Evolutionary conservation across 306 rosid species (phyloP).

Genomic region (Parietaria judaica): DNA sequence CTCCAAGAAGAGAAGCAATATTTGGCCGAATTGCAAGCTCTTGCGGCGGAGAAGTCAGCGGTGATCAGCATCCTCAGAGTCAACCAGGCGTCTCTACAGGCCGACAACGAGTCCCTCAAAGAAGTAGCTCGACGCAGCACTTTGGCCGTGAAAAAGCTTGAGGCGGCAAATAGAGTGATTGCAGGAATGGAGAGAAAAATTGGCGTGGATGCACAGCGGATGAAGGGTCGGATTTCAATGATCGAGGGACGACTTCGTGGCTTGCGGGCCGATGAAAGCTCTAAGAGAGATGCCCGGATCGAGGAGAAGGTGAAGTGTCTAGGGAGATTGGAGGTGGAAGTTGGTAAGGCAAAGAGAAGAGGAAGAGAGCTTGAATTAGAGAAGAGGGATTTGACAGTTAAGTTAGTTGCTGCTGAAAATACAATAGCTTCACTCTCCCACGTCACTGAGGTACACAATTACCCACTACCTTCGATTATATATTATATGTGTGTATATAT

Average conservation of each 20-base stretch:
- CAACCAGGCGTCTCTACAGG: slow-evolving; percentile 21
- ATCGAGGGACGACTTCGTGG: slow-evolving; percentile 25
- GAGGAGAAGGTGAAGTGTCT: slow-evolving; percentile 25
- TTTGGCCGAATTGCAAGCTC: slow-evolving; percentile 18
- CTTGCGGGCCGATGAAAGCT: slow-evolving; percentile 10
- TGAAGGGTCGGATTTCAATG: slow-evolving; percentile 20
- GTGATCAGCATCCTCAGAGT: slow-evolving; percentile 25
- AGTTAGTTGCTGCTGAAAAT: slow-evolving; percentile 18
- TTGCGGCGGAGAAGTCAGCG: slow-evolving; percentile 17
- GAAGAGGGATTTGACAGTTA: slow-evolving; percentile 33
- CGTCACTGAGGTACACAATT: slow-evolving; percentile 13
- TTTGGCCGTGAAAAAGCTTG: slow-evolving; percentile 24
- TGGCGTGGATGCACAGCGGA: slow-evolving; percentile 2
- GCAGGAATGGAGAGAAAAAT: slow-evolving; percentile 24
- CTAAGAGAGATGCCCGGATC: slow-evolving; percentile 7
- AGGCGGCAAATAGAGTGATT: slow-evolving; percentile 20
- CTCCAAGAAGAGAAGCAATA: slow-evolving; percentile 27
- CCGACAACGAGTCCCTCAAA: slow-evolving; percentile 22
- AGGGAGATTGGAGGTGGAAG: slow-evolving; percentile 18
- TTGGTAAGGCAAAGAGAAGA: slow-evolving; percentile 31
- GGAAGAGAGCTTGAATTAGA: slow-evolving; percentile 45
- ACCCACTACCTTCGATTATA: too few species aligned
- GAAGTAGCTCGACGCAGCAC: slow-evolving; percentile 27
- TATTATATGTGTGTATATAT: too few species aligned
- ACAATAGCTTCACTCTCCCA: slow-evolving; percentile 22